phyloP scores from a whole-genome alignment of 1,284 basidiomycete genomes.

The Coriolopsis trogii region DNA sequence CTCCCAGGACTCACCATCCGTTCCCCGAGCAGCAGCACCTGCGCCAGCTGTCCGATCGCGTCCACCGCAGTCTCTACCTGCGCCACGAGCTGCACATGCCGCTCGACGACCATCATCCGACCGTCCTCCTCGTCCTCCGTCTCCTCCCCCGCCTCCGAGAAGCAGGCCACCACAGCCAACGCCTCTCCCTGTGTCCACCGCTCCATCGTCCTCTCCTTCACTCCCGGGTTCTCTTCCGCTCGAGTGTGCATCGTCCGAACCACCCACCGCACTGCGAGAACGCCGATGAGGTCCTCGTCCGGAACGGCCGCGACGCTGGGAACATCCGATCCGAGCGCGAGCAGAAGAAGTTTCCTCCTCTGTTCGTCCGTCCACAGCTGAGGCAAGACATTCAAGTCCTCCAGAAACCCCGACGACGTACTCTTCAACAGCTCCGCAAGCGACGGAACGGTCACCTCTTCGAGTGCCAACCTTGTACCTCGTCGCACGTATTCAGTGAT shows the following conservation, averaged over 20 bases:
- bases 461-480: slow-evolving; percentile 65
- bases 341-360: slow-evolving; percentile 61
- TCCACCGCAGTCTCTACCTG: slow-evolving; percentile 66
- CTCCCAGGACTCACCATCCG: slow-evolving; percentile 49
- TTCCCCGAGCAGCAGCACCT: slow-evolving; percentile 56
- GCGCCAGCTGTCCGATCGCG: slow-evolving; percentile 57
- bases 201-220: slow-evolving; percentile 59
- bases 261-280: slow-evolving; percentile 65
- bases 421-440: slow-evolving; percentile 49
- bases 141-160: slow-evolving; percentile 25
- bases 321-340: slow-evolving; percentile 58
- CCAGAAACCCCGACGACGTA: slow-evolving; percentile 32
- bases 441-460: slow-evolving; percentile 54
- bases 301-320: slow-evolving; percentile 49
- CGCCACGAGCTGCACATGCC: slow-evolving; percentile 73
- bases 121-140: neutral
- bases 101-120: slow-evolving; percentile 43
- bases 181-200: slow-evolving; percentile 74
- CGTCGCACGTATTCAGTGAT: slow-evolving; percentile 75
- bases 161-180: slow-evolving; percentile 60
- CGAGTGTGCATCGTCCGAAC: slow-evolving; percentile 51
- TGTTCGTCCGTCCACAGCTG: slow-evolving; percentile 52
- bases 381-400: slow-evolving; percentile 27
- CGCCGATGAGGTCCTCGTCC: slow-evolving; percentile 47
- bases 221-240: slow-evolving; percentile 46